These are phyloP conservation scores for Neoboletus magnificus DNA, from an alignment of 768 basidiomycete species.

Conservation along the genomic window DNA sequence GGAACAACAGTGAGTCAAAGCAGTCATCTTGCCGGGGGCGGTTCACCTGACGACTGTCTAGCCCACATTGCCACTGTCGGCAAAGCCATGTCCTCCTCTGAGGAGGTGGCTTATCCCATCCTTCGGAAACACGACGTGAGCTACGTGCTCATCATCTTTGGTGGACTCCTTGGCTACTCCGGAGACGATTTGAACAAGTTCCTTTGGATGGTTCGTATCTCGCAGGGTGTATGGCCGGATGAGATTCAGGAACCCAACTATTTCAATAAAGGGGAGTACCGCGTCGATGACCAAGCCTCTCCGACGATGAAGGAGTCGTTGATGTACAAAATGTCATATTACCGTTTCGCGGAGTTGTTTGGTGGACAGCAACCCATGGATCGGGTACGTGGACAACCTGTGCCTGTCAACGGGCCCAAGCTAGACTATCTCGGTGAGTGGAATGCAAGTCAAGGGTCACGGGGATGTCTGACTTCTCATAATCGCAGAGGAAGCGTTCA, in stretches of 20 bases:
- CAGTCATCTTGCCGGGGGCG: background rate
- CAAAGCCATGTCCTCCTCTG: conserved; percentile 92
- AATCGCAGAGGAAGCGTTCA: conserved; percentile 88
- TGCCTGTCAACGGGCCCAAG: conserved; percentile 75
- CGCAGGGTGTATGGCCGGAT: conserved; percentile 96
- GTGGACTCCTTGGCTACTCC: conserved; percentile 93
- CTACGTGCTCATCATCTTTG: conserved; percentile 96
- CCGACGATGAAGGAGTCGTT: conserved; percentile 89
- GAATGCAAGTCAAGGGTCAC: background rate
- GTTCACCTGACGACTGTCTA: conserved; percentile 28
- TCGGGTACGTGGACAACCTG: conserved; percentile 82
- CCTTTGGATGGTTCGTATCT: conserved; percentile 96
- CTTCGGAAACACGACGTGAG: conserved; percentile 96
- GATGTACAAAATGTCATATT: conserved; percentile 99
- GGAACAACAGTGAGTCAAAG: conserved; percentile 89
- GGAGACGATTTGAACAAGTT: conserved; percentile 99
- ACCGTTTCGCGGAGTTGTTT: conserved; percentile 89
- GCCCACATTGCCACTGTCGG: conserved; percentile 99
- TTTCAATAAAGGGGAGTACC: conserved; percentile 95
- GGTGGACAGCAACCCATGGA: conserved; percentile 73
- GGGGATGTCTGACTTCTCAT: background rate
- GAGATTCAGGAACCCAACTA: conserved; percentile 95
- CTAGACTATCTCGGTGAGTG: conserved; percentile 83
- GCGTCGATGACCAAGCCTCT: conserved; percentile 82
- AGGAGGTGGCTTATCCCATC: conserved; percentile 97